Base-by-base conservation (phyloP, 495 filamentous ascomycete genomes). In the Penicillium egyptiacum region DNA sequence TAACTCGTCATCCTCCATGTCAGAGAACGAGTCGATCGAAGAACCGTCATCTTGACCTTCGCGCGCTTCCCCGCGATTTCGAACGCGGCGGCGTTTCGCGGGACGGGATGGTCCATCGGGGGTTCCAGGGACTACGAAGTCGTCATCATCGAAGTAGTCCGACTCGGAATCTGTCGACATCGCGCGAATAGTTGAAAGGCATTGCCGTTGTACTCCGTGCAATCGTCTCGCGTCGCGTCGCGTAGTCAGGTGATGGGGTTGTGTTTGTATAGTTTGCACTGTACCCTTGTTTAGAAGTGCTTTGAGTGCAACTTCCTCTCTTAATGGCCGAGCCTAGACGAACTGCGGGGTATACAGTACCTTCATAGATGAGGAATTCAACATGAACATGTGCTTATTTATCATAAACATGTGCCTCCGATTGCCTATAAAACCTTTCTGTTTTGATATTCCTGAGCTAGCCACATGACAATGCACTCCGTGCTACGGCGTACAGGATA, bases 21-120 rank as follows among this genome's bases (percentile, higher is more conserved):
- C 66, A 0, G 64, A 72, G 37, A 65, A 65, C 3, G 60, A 67
- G 39, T 59, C 64, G 11, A 62, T 61, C 4, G 39, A 51, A 12
- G 56, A 55, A n/a, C 44, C 61, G n/a, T 51, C 54, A 50, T 64
- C 56, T n/a, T 58, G 51, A 44, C 43, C 39, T 53, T 14, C 23
- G 28, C 54, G 35, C 1, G 56, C 53, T 50, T 56, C 42, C 37
- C 28, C 35, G 30, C 55, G 53, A 17, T 19, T 39, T 46, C 40
- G 49, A 19, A 76, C 47, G 31, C 76, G 75, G 40, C 68, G 70
- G 28, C 73, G 73, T 54, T 79, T 79, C 5, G 65, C 41, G 16
- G 73, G 63, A 45, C 66, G 69, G 16, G 71, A 57, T 11, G 60
- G 57, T 31, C 52, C 43, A 35, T 62, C 57, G 9, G 66, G 62